Evolutionary conservation across 1,284 basidiomycete genomes (phyloP).

Genomic region (Calocybe gambosa): DNA sequence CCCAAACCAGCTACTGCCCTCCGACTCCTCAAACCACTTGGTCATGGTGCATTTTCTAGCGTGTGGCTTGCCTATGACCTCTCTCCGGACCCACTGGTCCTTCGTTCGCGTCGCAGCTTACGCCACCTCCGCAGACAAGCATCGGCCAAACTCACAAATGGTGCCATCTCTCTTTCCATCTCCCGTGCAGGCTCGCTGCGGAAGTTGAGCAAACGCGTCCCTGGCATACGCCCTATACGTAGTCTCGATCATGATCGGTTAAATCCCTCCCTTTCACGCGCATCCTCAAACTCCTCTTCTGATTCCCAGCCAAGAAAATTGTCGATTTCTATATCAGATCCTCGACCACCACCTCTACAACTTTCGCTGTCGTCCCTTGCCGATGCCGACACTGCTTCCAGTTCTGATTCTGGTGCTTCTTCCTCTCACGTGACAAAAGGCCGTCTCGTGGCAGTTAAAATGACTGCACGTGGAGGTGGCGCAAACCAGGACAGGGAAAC

Average conservation of each 20-base stretch:
- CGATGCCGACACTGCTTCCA: background rate
- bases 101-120: conserved; percentile 33
- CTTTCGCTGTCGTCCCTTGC: background rate
- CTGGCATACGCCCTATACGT: conserved; percentile 12
- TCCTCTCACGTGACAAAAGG: conserved; percentile 18
- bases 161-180: conserved; percentile 16
- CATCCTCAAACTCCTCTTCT: conserved; percentile 15
- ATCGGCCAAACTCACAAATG: background rate
- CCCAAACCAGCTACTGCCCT: conserved; percentile 22
- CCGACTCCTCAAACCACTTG: conserved; percentile 51
- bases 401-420: background rate
- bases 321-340: conserved; percentile 14
- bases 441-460: conserved; percentile 76
- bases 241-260: conserved; percentile 4
- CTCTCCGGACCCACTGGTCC: conserved; percentile 37
- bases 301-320: background rate
- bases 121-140: conserved; percentile 30
- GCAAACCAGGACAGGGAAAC: conserved; percentile 28
- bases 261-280: conserved; percentile 12
- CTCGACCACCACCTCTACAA: background rate
- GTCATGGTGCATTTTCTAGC: conserved; percentile 70
- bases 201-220: conserved; percentile 11
- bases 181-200: conserved; percentile 11
- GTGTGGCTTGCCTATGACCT: conserved; percentile 70
- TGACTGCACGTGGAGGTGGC: conserved; percentile 58